phyloP scores from a whole-genome alignment of 371 early-diverging fungal species.

The Gilbertella persicaria region DNA sequence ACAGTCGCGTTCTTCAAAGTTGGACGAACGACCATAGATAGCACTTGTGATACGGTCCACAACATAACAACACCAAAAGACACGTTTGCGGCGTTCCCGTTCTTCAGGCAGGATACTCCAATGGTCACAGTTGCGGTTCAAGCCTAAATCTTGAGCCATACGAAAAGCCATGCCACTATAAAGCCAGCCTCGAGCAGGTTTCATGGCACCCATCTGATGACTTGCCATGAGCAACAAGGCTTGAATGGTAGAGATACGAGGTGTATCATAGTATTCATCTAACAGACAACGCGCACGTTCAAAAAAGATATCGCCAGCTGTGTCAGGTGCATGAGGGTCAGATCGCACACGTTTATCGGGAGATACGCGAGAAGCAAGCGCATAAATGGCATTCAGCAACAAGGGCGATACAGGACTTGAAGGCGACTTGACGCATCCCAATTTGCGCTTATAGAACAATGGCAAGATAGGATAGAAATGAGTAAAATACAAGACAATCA shows the following conservation, averaged over 20 bases:
- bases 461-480: slow-evolving; percentile 56
- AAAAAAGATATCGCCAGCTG: slow-evolving; percentile 49
- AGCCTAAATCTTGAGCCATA: slow-evolving; percentile 53
- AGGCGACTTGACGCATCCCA: slow-evolving; percentile 16
- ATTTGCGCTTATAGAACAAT: slow-evolving; percentile 44
- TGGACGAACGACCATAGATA: slow-evolving; percentile 41
- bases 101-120: slow-evolving; percentile 48
- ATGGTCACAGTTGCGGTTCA: slow-evolving; percentile 47
- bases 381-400: slow-evolving; percentile 54
- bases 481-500: slow-evolving; percentile 54
- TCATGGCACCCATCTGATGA: slow-evolving; percentile 56
- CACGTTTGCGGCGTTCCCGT: slow-evolving; percentile 45
- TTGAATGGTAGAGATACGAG: slow-evolving; percentile 61
- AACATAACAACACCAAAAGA: slow-evolving; percentile 55
- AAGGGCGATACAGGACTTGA: slow-evolving; percentile 42
- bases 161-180: slow-evolving; percentile 55
- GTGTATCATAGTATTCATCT: slow-evolving; percentile 58
- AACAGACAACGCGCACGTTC: slow-evolving; percentile 48
- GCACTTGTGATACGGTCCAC: slow-evolving; percentile 47
- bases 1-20: slow-evolving; percentile 48
- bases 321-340: slow-evolving; percentile 35
- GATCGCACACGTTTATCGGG: slow-evolving; percentile 42
- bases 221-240: slow-evolving; percentile 54
- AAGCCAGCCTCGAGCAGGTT: slow-evolving; percentile 48
- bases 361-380: slow-evolving; percentile 47